phyloP scores from a whole-genome alignment of 1,139 yeast genomes.

The Sugiyamaella xylanicola region DNA sequence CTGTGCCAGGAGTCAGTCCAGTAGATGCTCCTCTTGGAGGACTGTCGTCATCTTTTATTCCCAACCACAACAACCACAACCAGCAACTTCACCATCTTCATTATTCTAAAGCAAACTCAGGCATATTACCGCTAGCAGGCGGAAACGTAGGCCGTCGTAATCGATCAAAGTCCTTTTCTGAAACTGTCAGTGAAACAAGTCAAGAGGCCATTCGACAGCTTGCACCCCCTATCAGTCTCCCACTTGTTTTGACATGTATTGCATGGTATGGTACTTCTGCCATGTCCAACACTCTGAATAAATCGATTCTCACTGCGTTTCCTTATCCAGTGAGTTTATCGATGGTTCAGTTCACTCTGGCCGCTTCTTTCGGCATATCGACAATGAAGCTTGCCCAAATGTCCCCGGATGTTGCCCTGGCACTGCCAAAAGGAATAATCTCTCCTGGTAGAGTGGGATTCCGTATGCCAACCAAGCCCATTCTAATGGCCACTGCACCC shows the following conservation, averaged over 20 bases:
- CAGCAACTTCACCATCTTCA: slow-evolving; percentile 13
- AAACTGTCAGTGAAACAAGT: slow-evolving; percentile 30
- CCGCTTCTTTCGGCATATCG: slow-evolving; percentile 60
- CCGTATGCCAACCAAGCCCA: slow-evolving; percentile 54
- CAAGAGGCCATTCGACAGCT: slow-evolving; percentile 40
- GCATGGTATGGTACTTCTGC: slow-evolving; percentile 85
- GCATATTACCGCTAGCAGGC: slow-evolving; percentile 1
- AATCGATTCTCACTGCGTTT: slow-evolving; percentile 67
- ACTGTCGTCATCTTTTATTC: slow-evolving; percentile 11
- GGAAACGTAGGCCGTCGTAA: slow-evolving; percentile 3
- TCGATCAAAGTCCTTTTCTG: slow-evolving; percentile 31
- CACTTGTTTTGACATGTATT: slow-evolving; percentile 55
- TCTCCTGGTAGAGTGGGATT: slow-evolving; percentile 36
- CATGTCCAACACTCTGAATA: slow-evolving; percentile 77
- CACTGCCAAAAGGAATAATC: slow-evolving; percentile 40
- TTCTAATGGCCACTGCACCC: slow-evolving; percentile 73
- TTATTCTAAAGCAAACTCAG: background rate
- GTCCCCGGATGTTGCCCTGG: slow-evolving; percentile 26
- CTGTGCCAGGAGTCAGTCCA: background rate
- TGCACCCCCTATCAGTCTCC: slow-evolving; percentile 44
- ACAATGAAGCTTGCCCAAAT: slow-evolving; percentile 34
- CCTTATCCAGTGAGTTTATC: slow-evolving; percentile 83
- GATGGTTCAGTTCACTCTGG: slow-evolving; percentile 77
- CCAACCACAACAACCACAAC: background rate
- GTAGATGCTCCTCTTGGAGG: slow-evolving; percentile 4